Conservation (phyloP, 176 grass and related monocot genomes). For the Triticum monococcum region DNA sequence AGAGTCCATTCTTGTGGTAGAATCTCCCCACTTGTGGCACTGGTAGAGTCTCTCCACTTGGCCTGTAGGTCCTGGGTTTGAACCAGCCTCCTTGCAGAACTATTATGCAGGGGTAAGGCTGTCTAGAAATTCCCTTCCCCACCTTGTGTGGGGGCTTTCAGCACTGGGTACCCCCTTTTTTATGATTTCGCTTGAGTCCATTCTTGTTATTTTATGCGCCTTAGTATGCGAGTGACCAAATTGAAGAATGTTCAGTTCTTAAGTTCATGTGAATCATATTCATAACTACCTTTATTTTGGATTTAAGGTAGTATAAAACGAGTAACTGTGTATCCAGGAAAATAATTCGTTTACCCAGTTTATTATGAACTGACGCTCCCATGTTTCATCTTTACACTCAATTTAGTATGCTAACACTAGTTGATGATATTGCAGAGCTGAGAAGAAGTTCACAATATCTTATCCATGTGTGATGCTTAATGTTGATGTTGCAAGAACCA, state of each 20-base stretch:
- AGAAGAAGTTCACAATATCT: slow-evolving; percentile 86
- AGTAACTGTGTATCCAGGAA: slow-evolving; percentile 11
- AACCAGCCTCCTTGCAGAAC: too few relatives aligned
- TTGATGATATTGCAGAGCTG: slow-evolving; percentile 62
- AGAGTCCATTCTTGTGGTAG: neutral
- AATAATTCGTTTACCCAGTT: neutral
- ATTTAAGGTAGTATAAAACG: neutral
- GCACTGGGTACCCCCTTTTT: too few relatives aligned
- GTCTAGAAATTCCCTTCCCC: too few relatives aligned
- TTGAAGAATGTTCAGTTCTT: neutral
- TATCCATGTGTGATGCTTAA: slow-evolving; percentile 99
- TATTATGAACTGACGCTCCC: slow-evolving; percentile 6
- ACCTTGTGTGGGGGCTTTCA: too few relatives aligned
- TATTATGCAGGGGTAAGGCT: too few relatives aligned
- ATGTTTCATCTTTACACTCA: slow-evolving; percentile 14
- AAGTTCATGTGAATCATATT: neutral
- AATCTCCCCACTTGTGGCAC: too few relatives aligned
- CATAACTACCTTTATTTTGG: slow-evolving; percentile 18
- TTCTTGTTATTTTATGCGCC: slow-evolving; percentile 14
- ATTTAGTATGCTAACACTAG: slow-evolving; percentile 26
- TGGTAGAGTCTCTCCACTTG: too few relatives aligned
- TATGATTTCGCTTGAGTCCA: neutral
- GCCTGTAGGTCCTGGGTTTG: too few relatives aligned
- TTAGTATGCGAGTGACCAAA: slow-evolving; percentile 5
- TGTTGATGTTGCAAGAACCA: slow-evolving; percentile 89